Evolutionary conservation across 2,329 filamentous ascomycete species (phyloP).

Genomic region (Hypoxylon sp.): DNA sequence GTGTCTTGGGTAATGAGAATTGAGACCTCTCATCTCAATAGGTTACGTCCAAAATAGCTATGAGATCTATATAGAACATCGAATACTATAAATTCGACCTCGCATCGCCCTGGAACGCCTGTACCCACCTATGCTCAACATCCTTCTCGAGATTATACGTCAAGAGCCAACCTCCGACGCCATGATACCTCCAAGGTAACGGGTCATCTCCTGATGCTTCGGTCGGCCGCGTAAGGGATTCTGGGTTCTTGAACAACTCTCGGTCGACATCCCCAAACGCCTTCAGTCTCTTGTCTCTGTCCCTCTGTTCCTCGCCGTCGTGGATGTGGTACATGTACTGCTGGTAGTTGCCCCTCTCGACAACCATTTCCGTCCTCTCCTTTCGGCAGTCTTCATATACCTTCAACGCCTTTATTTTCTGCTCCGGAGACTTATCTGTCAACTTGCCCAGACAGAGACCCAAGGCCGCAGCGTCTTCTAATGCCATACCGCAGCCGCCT

Average conservation of each 20-base stretch:
- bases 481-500: slow-evolving; percentile 63
- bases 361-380: slow-evolving; percentile 65
- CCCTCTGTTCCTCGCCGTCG: slow-evolving; percentile 63
- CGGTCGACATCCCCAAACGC: slow-evolving; percentile 43
- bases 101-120: slow-evolving; percentile 1
- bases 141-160: slow-evolving; percentile 52
- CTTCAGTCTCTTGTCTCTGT: slow-evolving; percentile 55
- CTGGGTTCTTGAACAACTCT: slow-evolving; percentile 15
- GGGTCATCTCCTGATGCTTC: slow-evolving; percentile 51
- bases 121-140: slow-evolving; percentile 47
- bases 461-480: slow-evolving; percentile 61
- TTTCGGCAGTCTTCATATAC: slow-evolving; percentile 67
- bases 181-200: slow-evolving; percentile 52
- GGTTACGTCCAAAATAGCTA: too few relatives aligned
- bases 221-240: slow-evolving; percentile 13
- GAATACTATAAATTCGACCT: slow-evolving; percentile 37
- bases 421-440: slow-evolving; percentile 48
- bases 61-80: slow-evolving; percentile 6
- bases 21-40: too few relatives aligned
- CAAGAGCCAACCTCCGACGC: slow-evolving; percentile 51
- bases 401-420: slow-evolving; percentile 47
- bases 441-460: slow-evolving; percentile 60
- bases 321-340: slow-evolving; percentile 69
- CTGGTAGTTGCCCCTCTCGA: slow-evolving; percentile 66
- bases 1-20: too few relatives aligned